phyloP scores from a whole-genome alignment of 139 green algal genomes.

The Auxenochlorella pyrenoidosa region DNA sequence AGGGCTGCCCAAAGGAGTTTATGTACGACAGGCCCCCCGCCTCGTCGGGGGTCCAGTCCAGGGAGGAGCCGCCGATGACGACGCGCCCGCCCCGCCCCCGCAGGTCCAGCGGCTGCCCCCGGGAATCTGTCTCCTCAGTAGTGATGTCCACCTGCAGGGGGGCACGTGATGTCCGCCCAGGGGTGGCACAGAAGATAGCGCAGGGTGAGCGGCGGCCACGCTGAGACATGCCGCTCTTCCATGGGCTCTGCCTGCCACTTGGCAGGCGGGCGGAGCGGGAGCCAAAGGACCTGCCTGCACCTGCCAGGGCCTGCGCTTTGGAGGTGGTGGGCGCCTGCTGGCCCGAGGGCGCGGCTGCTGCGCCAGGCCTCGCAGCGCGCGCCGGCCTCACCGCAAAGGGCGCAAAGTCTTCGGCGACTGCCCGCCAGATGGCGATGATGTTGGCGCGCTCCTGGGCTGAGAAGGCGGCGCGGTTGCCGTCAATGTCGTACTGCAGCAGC shows the following conservation, averaged over 20 bases:
- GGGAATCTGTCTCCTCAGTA: neutral
- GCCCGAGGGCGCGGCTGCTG: no score
- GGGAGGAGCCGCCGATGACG: neutral
- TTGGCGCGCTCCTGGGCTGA: neutral
- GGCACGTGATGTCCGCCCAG: no score
- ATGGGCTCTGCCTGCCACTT: no score
- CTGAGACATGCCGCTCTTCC: no score
- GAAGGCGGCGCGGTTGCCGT: neutral
- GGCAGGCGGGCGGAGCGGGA: no score
- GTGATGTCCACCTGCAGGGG: neutral
- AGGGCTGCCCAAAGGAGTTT: neutral
- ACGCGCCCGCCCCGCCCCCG: neutral
- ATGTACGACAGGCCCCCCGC: neutral
- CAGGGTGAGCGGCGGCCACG: no score
- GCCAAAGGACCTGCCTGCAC: no score
- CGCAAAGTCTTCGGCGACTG: neutral
- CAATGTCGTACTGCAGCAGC: neutral
- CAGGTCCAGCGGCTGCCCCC: neutral
- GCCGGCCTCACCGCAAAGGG: neutral
- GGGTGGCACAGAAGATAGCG: no score
- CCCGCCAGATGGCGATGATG: constrained; percentile 15
- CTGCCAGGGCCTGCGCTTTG: no score
- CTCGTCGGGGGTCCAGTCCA: neutral
- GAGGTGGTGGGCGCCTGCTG: no score
- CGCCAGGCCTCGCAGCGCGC: no score